Evolutionary conservation across 208 protist species (phyloP).

Genomic region (Wallacemonas sp.): DNA sequence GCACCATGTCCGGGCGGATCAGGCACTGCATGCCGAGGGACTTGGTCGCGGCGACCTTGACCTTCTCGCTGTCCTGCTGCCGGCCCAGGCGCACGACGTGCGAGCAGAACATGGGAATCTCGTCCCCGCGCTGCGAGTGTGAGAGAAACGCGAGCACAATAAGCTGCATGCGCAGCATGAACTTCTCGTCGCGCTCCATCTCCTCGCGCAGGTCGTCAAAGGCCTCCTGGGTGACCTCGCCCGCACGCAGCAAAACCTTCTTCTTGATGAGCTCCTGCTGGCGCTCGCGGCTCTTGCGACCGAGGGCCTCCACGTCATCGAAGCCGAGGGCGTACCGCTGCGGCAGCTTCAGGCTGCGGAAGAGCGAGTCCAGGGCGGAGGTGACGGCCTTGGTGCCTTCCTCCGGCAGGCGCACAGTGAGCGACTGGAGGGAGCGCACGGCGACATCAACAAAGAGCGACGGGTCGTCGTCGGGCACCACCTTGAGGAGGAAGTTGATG

Average conservation of each 20-base stretch:
- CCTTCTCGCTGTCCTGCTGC: constrained; percentile 71
- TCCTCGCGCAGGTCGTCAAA: constrained; percentile 76
- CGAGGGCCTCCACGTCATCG: constrained; percentile 88
- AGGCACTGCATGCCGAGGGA: constrained; percentile 86
- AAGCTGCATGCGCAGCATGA: constrained; percentile 89
- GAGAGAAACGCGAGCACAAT: constrained; percentile 86
- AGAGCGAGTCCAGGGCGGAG: constrained; percentile 78
- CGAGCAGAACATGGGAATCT: constrained; percentile 79
- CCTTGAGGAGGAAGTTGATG: constrained; percentile 84
- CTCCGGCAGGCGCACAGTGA: constrained; percentile 78
- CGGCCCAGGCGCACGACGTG: constrained; percentile 88
- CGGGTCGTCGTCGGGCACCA: constrained; percentile 88
- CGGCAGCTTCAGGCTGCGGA: constrained; percentile 77
- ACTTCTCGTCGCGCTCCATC: constrained; percentile 90
- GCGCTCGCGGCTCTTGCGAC: constrained; percentile 82
- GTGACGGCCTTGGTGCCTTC: constrained; percentile 81
- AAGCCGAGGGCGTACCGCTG: constrained; percentile 79
- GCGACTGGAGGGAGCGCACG: constrained; percentile 69
- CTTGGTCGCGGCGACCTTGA: constrained; percentile 75
- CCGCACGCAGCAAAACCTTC: constrained; percentile 52
- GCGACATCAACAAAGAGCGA: constrained; percentile 84
- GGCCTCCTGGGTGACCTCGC: constrained; percentile 46
- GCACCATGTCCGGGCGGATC: constrained; percentile 82
- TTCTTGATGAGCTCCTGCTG: constrained; percentile 73
- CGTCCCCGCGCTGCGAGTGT: constrained; percentile 72